Percentiles rank a stretch among this genome's conserved stretches.
These are phyloP conservation scores for Petunia secreta DNA, from an alignment of 257 asterid genomes.

Conservation along the genomic window DNA sequence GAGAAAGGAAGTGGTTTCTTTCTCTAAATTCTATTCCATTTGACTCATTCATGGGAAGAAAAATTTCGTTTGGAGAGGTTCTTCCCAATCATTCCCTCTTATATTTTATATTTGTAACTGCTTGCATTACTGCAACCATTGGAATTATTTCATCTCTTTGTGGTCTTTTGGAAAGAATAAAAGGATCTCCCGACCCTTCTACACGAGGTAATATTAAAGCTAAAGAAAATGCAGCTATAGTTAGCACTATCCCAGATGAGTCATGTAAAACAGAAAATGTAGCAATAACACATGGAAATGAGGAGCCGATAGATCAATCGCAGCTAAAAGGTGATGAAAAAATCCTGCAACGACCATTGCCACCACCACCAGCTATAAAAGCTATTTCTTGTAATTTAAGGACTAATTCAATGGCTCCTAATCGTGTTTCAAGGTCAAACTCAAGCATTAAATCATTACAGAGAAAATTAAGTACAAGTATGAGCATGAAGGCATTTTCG, in stretches of 20 bases:
- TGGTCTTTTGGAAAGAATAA: constrained; percentile 50
- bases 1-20: background rate
- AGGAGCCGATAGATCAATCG: background rate
- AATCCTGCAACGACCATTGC: constrained; percentile 33
- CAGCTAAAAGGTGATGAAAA: constrained; percentile 24
- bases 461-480: constrained; percentile 45
- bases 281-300: background rate
- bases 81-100: constrained; percentile 34
- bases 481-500: constrained; percentile 53
- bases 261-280: background rate
- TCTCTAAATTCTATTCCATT: background rate
- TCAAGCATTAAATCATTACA: constrained; percentile 33
- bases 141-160: constrained; percentile 57
- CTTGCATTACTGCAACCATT: constrained; percentile 37
- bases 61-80: constrained; percentile 38
- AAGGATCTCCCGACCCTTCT: constrained; percentile 15
- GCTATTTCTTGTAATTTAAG: constrained; percentile 25
- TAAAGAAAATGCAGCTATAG: background rate
- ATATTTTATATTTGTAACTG: constrained; percentile 33
- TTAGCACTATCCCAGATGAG: background rate
- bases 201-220: background rate
- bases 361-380: constrained; percentile 46
- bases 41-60: constrained; percentile 55
- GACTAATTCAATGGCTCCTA: constrained; percentile 18
- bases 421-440: constrained; percentile 33